Conservation (phyloP, 306 rosid species). For the Argentina anserina region DNA sequence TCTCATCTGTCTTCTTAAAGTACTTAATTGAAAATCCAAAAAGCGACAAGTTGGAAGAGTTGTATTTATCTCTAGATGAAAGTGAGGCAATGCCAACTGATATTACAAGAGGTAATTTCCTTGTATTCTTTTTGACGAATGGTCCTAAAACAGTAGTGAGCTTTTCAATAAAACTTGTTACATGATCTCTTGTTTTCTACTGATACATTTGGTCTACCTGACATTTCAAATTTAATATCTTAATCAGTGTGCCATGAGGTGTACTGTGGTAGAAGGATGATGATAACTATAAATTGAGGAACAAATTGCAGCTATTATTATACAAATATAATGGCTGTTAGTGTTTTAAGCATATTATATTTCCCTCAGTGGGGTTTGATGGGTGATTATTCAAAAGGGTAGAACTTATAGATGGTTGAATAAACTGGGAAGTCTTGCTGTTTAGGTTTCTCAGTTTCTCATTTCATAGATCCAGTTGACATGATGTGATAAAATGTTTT, state of each 20-base stretch:
- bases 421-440: conserved; percentile 1
- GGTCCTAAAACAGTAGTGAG: background rate
- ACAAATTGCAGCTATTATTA: background rate
- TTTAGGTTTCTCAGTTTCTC: background rate
- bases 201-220: background rate
- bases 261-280: background rate
- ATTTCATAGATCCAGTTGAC: background rate
- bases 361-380: background rate
- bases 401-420: background rate
- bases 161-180: background rate
- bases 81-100: conserved; percentile 47
- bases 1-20: conserved; percentile 78
- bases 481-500: background rate
- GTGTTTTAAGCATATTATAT: background rate
- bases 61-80: conserved; percentile 60
- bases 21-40: conserved; percentile 68
- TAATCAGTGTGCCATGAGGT: background rate
- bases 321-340: background rate
- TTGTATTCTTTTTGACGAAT: background rate
- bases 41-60: conserved; percentile 46
- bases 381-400: background rate
- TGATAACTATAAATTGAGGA: background rate
- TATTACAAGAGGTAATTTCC: conserved; percentile 54
- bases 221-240: background rate
- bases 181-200: background rate